Evolutionary conservation across 768 basidiomycete genomes (phyloP).

Genomic region (Amanita muscaria): DNA sequence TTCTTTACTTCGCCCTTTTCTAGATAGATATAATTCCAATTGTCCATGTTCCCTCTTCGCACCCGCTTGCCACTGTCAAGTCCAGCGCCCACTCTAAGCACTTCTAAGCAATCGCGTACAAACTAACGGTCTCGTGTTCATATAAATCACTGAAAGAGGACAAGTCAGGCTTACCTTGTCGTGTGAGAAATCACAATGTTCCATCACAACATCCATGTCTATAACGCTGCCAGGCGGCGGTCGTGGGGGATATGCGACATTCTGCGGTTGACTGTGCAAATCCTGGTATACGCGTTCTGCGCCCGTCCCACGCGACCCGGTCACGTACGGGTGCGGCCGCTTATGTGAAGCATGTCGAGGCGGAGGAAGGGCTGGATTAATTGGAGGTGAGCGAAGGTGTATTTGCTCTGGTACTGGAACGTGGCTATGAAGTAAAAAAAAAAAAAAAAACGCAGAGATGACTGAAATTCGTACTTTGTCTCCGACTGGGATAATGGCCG

Average conservation of each 20-base stretch:
- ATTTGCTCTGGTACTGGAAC: slow-evolving; percentile 62
- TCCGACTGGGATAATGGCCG: slow-evolving; percentile 87
- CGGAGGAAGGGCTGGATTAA: slow-evolving; percentile 72
- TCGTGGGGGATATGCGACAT: slow-evolving; percentile 78
- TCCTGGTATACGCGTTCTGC: slow-evolving; percentile 73
- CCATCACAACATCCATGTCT: slow-evolving; percentile 86
- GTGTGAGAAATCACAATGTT: slow-evolving; percentile 84
- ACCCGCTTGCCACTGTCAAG: slow-evolving; percentile 75
- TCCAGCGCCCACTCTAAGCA: slow-evolving; percentile 83
- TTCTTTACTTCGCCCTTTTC: slow-evolving; percentile 40
- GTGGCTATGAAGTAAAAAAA: slow-evolving; percentile 7
- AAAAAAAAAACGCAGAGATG: background rate
- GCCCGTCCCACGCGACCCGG: slow-evolving; percentile 64
- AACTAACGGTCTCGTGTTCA: slow-evolving; percentile 44
- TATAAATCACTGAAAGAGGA: background rate
- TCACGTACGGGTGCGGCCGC: slow-evolving; percentile 38
- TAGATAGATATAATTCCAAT: slow-evolving; percentile 84
- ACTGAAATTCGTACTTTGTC: slow-evolving; percentile 50
- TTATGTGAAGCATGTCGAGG: slow-evolving; percentile 36
- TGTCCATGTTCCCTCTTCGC: slow-evolving; percentile 65
- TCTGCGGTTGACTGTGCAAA: slow-evolving; percentile 48
- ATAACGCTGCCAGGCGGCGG: slow-evolving; percentile 78
- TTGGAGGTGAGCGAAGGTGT: slow-evolving; percentile 42
- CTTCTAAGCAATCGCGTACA: slow-evolving; percentile 96
- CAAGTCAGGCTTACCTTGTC: slow-evolving; percentile 44